phyloP scores from a whole-genome alignment of 176 grass and related monocot genomes.

The Hsuehochloa calcarea region DNA sequence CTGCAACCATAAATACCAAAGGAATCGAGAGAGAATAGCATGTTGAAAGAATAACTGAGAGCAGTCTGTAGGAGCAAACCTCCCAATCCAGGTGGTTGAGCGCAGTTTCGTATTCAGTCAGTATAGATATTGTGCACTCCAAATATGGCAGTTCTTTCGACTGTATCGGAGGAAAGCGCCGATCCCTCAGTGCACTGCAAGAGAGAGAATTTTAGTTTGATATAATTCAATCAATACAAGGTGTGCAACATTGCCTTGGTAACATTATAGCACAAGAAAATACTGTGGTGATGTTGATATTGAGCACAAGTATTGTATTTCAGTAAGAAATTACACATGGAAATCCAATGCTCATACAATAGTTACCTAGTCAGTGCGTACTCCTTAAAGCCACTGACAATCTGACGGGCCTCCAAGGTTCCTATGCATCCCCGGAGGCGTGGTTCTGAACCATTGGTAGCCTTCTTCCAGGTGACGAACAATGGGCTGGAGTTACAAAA shows the following conservation, averaged over 20 bases:
- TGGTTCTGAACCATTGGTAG: conserved; percentile 77
- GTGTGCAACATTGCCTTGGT: not conserved
- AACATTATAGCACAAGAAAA: not conserved
- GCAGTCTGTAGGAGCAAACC: conserved; percentile 41
- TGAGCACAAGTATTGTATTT: not conserved
- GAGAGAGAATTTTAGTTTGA: not conserved
- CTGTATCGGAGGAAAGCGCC: conserved; percentile 86
- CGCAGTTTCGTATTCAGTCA: conserved; percentile 79
- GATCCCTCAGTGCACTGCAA: conserved; percentile 87
- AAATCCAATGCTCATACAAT: conserved; percentile 8
- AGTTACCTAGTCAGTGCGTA: conserved; percentile 87
- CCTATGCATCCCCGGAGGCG: conserved; percentile 95
- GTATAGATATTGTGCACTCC: conserved; percentile 92
- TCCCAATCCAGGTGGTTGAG: conserved; percentile 91
- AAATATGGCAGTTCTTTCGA: conserved; percentile 84
- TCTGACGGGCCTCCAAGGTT: conserved; percentile 81
- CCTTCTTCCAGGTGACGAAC: conserved; percentile 99
- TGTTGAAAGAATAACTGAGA: conserved; percentile 4
- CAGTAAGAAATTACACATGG: not conserved
- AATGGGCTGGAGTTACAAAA: conserved; percentile 74
- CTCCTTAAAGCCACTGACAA: conserved; percentile 87
- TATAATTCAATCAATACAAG: not conserved
- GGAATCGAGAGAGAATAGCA: not conserved
- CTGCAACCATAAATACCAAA: not conserved
- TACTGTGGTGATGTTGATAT: not conserved